phyloP scores from a whole-genome alignment of 257 asterid species.

The Plantago major region DNA sequence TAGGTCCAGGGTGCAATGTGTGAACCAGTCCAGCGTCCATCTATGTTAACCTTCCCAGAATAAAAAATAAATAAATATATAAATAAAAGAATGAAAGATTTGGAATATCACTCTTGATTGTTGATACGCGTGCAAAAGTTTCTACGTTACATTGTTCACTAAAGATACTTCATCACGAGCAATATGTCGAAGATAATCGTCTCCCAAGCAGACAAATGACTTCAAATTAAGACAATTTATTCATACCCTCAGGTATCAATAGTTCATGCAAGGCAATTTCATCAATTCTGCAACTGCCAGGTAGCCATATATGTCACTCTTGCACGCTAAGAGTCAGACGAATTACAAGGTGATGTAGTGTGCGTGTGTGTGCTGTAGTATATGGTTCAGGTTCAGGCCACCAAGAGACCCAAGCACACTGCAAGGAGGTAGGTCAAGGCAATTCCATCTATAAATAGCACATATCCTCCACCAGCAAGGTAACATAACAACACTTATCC shows the following conservation, averaged over 20 bases:
- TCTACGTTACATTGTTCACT: background rate
- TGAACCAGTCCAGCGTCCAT: conserved; percentile 48
- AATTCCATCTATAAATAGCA: too few relatives aligned
- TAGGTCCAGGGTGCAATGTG: conserved; percentile 71
- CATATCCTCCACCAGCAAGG: too few relatives aligned
- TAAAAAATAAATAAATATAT: conserved; percentile 2
- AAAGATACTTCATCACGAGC: conserved; percentile 2
- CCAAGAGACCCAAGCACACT: too few relatives aligned
- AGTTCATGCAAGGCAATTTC: too few relatives aligned
- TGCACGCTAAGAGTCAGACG: too few relatives aligned
- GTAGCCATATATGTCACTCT: too few relatives aligned
- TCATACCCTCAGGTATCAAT: background rate
- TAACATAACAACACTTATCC: too few relatives aligned
- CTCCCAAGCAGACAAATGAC: background rate
- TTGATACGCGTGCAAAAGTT: background rate
- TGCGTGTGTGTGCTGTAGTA: too few relatives aligned
- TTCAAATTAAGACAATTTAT: background rate
- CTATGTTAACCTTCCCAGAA: conserved; percentile 20
- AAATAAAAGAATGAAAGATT: background rate
- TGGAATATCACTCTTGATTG: background rate
- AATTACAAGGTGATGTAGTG: too few relatives aligned
- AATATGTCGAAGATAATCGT: background rate
- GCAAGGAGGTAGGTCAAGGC: too few relatives aligned
- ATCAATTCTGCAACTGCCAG: too few relatives aligned
- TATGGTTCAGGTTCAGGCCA: too few relatives aligned